Conservation (phyloP, 108 stramenopile genomes). For the Chaetoceros tenuissimus region DNA sequence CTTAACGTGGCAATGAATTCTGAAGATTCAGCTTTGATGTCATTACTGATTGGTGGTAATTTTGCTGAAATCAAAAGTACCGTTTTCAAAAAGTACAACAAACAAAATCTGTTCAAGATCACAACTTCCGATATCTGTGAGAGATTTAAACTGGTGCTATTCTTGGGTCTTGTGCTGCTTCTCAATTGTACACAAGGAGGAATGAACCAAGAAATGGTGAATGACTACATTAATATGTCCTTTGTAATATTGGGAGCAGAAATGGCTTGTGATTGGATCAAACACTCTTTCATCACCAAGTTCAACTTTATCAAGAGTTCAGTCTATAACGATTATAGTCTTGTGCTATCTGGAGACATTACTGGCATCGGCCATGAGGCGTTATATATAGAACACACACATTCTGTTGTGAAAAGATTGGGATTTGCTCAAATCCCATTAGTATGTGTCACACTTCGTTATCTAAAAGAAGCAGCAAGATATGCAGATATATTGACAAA, state of each 20-base stretch:
- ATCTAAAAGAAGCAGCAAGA: conserved; percentile 62
- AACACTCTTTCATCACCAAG: conserved; percentile 95
- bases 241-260: conserved; percentile 79
- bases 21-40: conserved; percentile 68
- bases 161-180: conserved; percentile 61
- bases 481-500: conserved; percentile 20
- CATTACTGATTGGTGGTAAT: conserved; percentile 92
- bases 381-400: conserved; percentile 80
- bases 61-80: conserved; percentile 96
- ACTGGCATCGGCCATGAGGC: conserved; percentile 85
- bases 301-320: conserved; percentile 86
- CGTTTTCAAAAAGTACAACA: conserved; percentile 99
- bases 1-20: conserved; percentile 91
- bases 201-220: conserved; percentile 51
- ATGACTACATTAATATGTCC: conserved; percentile 61
- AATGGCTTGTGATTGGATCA: conserved; percentile 91
- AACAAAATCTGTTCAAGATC: conserved; percentile 93
- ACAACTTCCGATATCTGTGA: conserved; percentile 83
- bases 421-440: conserved; percentile 91
- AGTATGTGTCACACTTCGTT: conserved; percentile 83
- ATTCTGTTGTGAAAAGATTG: conserved; percentile 87
- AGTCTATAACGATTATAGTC: conserved; percentile 77
- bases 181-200: conserved; percentile 78
- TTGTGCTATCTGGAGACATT: conserved; percentile 81
- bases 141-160: conserved; percentile 79